Percentiles rank a stretch among this genome's conserved stretches.
These are phyloP conservation scores for Xylaria telfairii DNA, from an alignment of 495 filamentous ascomycete species.

Conservation along the genomic window DNA sequence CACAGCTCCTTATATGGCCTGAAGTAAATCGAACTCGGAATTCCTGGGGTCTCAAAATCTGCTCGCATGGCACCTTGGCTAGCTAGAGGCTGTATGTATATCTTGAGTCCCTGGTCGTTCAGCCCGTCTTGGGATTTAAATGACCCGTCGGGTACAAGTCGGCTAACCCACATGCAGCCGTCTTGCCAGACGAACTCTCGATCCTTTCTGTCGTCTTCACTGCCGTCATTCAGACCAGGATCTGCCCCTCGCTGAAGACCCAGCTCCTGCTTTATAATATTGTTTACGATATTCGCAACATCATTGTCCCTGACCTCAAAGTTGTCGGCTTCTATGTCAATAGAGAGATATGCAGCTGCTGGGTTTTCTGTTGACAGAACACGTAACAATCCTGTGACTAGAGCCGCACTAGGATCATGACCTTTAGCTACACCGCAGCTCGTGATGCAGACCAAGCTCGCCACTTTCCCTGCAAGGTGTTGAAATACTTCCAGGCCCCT, in stretches of 20 bases:
- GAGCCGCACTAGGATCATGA: constrained; percentile 30
- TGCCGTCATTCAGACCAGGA: not conserved
- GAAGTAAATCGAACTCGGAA: constrained; percentile 35
- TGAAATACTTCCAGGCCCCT: constrained; percentile 30
- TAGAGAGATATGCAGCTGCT: constrained; percentile 25
- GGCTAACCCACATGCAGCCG: constrained; percentile 39
- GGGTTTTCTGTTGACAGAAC: constrained; percentile 40
- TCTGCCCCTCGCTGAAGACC: constrained; percentile 23
- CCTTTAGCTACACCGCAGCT: constrained; percentile 33
- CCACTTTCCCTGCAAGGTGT: constrained; percentile 27
- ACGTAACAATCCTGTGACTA: constrained; percentile 40
- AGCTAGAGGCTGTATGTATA: constrained; percentile 15
- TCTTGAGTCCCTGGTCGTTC: not conserved
- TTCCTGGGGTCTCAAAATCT: constrained; percentile 28
- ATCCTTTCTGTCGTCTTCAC: constrained; percentile 19
- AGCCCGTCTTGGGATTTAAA: constrained; percentile 16
- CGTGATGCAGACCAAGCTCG: constrained; percentile 42
- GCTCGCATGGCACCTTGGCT: constrained; percentile 27
- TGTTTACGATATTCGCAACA: not conserved
- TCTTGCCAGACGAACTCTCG: constrained; percentile 42
- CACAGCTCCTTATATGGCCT: constrained; percentile 22
- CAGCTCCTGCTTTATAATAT: constrained; percentile 13
- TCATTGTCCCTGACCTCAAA: not conserved
- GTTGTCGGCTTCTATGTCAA: constrained; percentile 35
- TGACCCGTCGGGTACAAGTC: constrained; percentile 34